These are phyloP conservation scores for Pneumocystis canis DNA, from an alignment of 1,139 yeast species.

Conservation along the genomic window DNA sequence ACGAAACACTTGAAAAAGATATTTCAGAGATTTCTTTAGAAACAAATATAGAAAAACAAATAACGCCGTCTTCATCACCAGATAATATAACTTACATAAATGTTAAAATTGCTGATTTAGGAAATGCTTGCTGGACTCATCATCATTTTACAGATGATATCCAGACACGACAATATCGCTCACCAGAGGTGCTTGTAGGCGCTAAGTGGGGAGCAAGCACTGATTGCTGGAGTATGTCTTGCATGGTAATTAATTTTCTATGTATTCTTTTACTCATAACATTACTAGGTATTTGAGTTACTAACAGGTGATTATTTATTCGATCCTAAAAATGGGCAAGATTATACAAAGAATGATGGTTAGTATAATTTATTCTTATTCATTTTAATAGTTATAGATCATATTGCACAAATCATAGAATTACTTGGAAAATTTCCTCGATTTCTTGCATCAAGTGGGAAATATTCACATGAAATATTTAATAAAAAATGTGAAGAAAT, in stretches of 20 bases:
- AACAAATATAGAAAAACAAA: not conserved
- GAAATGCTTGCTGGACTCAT: conserved; percentile 66
- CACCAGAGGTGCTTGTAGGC: conserved; percentile 64
- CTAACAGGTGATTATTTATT: conserved; percentile 74
- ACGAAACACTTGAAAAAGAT: not conserved
- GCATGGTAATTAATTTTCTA: conserved; percentile 33
- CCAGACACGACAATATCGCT: conserved; percentile 72
- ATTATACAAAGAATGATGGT: conserved; percentile 51
- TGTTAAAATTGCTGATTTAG: conserved; percentile 69
- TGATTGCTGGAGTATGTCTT: conserved; percentile 75
- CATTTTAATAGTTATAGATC: conserved; percentile 31
- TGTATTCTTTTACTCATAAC: not conserved
- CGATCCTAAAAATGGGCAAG: conserved; percentile 54
- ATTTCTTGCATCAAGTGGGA: conserved; percentile 38
- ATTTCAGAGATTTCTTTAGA: conserved; percentile 1
- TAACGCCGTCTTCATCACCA: not conserved
- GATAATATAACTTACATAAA: conserved; percentile 22
- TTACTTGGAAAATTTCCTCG: conserved; percentile 49
- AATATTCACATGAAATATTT: conserved; percentile 39
- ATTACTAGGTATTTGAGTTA: conserved; percentile 39
- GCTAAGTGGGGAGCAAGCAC: conserved; percentile 71
- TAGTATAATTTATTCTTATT: not conserved
- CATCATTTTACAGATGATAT: conserved; percentile 70
- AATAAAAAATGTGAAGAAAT: conserved; percentile 28
- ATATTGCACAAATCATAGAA: conserved; percentile 71